phyloP scores from a whole-genome alignment of 176 grass and related monocot genomes.

The Bolboschoenus planiculmis region DNA sequence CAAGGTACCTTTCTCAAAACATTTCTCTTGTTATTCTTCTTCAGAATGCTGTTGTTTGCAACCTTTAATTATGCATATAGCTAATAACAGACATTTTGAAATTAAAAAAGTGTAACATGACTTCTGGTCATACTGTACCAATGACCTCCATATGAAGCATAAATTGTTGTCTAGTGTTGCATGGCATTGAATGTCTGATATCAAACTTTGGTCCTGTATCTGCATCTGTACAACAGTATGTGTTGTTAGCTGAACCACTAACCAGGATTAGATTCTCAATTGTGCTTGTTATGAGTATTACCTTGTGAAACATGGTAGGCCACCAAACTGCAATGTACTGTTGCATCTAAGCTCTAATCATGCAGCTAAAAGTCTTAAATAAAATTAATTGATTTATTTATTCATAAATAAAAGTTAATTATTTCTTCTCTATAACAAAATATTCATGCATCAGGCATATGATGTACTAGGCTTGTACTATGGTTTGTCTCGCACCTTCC shows the following conservation, averaged over 20 bases:
- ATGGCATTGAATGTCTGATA: not conserved
- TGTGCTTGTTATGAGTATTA: not conserved
- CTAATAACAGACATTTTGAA: not conserved
- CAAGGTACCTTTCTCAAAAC: conserved; percentile 37
- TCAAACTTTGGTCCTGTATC: not conserved
- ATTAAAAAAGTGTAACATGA: not conserved
- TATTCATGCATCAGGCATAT: conserved; percentile 54
- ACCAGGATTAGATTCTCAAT: not conserved
- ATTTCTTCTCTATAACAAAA: not conserved
- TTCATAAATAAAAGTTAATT: not conserved
- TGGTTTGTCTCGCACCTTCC: conserved; percentile 59
- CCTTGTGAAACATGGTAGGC: not conserved
- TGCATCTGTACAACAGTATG: not conserved
- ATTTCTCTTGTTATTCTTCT: not conserved
- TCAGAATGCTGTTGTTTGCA: not conserved
- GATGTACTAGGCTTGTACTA: conserved; percentile 57
- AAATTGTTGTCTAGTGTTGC: no score
- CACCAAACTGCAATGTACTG: no score
- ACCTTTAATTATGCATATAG: not conserved
- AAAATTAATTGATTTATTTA: not conserved
- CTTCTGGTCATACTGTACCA: not conserved
- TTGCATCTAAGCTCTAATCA: not conserved
- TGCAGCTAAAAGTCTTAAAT: not conserved
- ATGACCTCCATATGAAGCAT: not conserved
- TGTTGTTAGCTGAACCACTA: not conserved